A percentile compares a stretch with the other conserved stretches of the same genome.
Conservation (phyloP, 306 rosid genomes). For the Citrullus colocynthis region DNA sequence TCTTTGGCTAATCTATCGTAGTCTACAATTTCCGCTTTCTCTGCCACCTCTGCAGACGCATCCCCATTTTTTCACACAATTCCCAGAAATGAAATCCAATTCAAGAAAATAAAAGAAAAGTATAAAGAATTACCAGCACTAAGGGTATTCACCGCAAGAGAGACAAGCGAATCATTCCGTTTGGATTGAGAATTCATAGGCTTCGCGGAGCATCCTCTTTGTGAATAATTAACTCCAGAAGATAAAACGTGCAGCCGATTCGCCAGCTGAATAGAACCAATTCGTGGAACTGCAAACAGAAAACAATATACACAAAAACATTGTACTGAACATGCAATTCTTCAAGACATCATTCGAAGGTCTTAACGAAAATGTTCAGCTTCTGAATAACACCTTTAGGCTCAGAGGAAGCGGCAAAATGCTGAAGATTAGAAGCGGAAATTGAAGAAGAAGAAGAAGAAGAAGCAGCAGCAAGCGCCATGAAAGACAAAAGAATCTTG, state of each 20-base stretch:
- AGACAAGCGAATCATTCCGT: slow-evolving; percentile 31
- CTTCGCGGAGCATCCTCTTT: slow-evolving; percentile 25
- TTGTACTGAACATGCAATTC: background rate
- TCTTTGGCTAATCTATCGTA: slow-evolving; percentile 28
- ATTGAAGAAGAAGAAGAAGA: slow-evolving; percentile 35
- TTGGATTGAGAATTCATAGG: slow-evolving; percentile 34
- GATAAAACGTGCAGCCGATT: slow-evolving; percentile 16
- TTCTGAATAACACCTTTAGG: slow-evolving; percentile 30
- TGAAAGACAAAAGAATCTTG: background rate
- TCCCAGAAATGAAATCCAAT: background rate
- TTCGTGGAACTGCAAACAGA: slow-evolving; percentile 34
- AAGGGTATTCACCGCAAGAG: slow-evolving; percentile 35
- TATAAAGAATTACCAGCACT: slow-evolving; percentile 27
- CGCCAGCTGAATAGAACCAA: slow-evolving; percentile 25
- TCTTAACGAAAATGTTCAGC: background rate
- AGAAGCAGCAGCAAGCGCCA: slow-evolving; percentile 41
- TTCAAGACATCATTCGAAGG: background rate
- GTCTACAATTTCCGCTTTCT: slow-evolving; percentile 36
- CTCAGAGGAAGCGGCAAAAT: slow-evolving; percentile 24
- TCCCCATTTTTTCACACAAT: background rate
- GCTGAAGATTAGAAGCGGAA: slow-evolving; percentile 24
- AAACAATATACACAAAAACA: background rate
- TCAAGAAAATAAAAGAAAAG: background rate
- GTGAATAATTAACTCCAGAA: slow-evolving; percentile 18
- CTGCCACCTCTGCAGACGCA: slow-evolving; percentile 43